These are phyloP conservation scores for Alternaria triticimaculans DNA, from an alignment of 2,329 filamentous ascomycete genomes.

Conservation along the genomic window DNA sequence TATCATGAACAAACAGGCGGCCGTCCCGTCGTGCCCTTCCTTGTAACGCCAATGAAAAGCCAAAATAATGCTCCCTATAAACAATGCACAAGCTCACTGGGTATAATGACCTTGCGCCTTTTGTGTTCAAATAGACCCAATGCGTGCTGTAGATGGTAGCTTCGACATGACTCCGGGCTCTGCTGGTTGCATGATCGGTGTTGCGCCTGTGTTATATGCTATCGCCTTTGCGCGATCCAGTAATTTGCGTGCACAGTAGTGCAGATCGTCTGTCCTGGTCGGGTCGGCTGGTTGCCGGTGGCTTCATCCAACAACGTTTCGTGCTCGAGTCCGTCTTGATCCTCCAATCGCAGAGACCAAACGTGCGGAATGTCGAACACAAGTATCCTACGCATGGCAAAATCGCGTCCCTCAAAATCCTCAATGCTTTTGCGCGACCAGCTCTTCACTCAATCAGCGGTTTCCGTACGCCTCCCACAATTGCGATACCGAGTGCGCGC, in stretches of 20 bases:
- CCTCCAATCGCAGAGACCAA: neutral
- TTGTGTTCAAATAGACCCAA: constrained; percentile 11
- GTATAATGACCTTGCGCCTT: constrained; percentile 14
- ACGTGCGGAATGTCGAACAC: neutral
- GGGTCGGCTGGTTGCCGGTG: neutral
- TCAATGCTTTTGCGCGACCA: neutral
- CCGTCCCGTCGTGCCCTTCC: constrained; percentile 2
- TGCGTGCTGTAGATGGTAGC: constrained; percentile 3
- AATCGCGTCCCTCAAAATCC: neutral
- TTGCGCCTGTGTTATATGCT: neutral
- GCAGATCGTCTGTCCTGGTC: neutral
- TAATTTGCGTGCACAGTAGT: neutral
- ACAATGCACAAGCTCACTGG: constrained; percentile 8
- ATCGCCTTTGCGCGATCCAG: neutral
- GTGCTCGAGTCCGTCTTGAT: neutral
- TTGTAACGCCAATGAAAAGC: neutral
- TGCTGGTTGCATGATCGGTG: neutral
- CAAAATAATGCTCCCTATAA: neutral
- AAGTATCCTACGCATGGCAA: neutral
- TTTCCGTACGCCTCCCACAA: constrained; percentile 68
- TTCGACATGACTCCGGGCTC: neutral
- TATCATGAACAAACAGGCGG: constrained; percentile 8
- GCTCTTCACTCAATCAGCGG: constrained; percentile 67
- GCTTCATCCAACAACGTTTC: neutral
- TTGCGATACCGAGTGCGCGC: constrained; percentile 65